Percentiles rank a stretch among this genome's conserved stretches.
Evolutionary conservation across 1,139 yeast species (phyloP).

Genomic region (Pichia cactophila): DNA sequence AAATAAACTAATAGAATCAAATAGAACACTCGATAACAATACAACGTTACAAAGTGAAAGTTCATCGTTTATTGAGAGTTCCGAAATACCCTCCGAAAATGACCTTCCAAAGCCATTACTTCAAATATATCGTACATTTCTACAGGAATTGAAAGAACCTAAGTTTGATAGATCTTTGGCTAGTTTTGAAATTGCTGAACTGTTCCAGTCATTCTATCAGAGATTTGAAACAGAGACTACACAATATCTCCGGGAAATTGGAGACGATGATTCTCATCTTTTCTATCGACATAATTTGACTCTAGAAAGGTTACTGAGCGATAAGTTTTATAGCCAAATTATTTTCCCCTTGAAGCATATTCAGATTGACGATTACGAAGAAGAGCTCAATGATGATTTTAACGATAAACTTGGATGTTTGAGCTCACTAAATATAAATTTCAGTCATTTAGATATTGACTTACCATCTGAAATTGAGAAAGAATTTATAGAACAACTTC

Average conservation of each 20-base stretch:
- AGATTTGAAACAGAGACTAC: constrained; percentile 26
- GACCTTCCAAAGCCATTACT: constrained; percentile 32
- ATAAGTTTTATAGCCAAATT: constrained; percentile 34
- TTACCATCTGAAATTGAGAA: constrained; percentile 20
- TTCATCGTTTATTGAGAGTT: constrained; percentile 12
- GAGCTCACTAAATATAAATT: constrained; percentile 19
- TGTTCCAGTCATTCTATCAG: constrained; percentile 48
- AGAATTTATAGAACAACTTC: constrained; percentile 16
- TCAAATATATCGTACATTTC: constrained; percentile 34
- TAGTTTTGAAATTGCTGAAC: constrained; percentile 41
- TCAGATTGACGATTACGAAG: constrained; percentile 25
- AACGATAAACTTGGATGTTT: constrained; percentile 22
- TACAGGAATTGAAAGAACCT: constrained; percentile 47
- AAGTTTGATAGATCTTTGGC: constrained; percentile 46
- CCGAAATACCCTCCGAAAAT: constrained; percentile 15
- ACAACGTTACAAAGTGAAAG: constrained; percentile 3
- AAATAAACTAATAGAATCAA: constrained; percentile 1
- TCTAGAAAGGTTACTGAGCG: constrained; percentile 36
- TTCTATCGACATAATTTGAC: constrained; percentile 29
- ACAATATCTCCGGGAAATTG: constrained; percentile 25
- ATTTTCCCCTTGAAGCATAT: constrained; percentile 27
- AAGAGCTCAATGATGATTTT: constrained; percentile 20
- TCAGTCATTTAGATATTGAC: constrained; percentile 24
- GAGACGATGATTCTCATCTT: constrained; percentile 20
- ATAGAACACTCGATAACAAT: neutral